phyloP scores from a whole-genome alignment of 2,329 filamentous ascomycete species.

The Cercospora brassicicola region DNA sequence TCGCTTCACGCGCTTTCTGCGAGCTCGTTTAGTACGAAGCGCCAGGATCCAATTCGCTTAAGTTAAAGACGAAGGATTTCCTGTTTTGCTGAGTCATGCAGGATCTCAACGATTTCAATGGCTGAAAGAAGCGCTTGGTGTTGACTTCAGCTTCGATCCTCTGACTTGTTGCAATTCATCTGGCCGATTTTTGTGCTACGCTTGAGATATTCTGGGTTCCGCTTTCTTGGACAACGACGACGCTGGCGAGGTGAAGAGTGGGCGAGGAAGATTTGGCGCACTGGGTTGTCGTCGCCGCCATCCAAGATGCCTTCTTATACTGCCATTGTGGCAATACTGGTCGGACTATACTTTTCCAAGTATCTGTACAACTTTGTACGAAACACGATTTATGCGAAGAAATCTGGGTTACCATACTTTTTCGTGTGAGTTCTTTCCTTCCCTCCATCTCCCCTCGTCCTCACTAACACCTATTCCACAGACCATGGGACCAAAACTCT shows the following conservation, averaged over 20 bases:
- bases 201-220: no score
- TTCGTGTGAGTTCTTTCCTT: constrained; percentile 16
- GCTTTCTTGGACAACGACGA: no score
- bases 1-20: background rate
- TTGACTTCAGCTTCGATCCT: background rate
- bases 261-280: no score
- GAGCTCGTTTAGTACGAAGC: background rate
- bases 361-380: constrained; percentile 30
- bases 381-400: constrained; percentile 30
- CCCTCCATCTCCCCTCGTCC: no score
- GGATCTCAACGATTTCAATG: background rate
- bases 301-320: constrained; percentile 28
- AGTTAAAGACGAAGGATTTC: background rate
- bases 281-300: no score
- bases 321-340: constrained; percentile 19
- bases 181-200: no score
- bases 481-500: constrained; percentile 32
- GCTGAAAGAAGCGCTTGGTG: background rate
- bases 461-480: background rate
- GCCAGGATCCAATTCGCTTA: background rate
- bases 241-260: no score
- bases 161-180: no score
- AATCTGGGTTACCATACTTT: constrained; percentile 30
- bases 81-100: background rate
- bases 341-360: constrained; percentile 22